phyloP scores from a whole-genome alignment of 2,329 filamentous ascomycete species.

The Torrubiella hemipterigena region DNA sequence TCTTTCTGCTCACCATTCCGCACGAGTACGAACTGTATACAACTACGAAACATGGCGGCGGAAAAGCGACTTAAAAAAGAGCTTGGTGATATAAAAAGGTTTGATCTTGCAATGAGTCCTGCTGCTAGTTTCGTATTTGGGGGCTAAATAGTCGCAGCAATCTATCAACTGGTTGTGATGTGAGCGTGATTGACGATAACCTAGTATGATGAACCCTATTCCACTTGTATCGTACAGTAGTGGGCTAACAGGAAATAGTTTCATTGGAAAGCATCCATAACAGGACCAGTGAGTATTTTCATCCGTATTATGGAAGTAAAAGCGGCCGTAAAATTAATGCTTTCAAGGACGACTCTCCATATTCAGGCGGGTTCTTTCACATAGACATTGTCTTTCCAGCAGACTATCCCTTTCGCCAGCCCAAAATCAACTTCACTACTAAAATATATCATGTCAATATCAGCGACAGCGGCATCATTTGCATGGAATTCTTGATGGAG shows the following conservation, averaged over 20 bases:
- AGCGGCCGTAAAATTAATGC: not conserved
- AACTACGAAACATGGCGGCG: not conserved
- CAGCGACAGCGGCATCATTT: not conserved
- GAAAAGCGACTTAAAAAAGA: slow-evolving; percentile 1
- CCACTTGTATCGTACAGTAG: too few species aligned
- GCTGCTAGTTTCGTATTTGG: not conserved
- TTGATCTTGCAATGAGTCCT: not conserved
- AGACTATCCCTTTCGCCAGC: slow-evolving; percentile 1
- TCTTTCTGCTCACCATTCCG: too few species aligned
- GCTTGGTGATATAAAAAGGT: not conserved
- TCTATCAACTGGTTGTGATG: not conserved
- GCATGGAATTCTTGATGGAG: slow-evolving; percentile 1
- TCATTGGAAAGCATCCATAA: slow-evolving; percentile 2
- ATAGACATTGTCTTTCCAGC: not conserved
- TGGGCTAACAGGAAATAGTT: not conserved
- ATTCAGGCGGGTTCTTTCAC: not conserved
- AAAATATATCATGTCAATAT: slow-evolving; percentile 1
- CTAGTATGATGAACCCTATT: not conserved
- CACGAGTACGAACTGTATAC: not conserved
- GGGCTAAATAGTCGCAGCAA: not conserved
- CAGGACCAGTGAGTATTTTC: slow-evolving; percentile 1
- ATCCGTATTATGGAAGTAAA: too few species aligned
- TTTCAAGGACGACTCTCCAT: not conserved
- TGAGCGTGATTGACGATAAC: not conserved
- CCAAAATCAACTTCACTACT: slow-evolving; percentile 1